These are phyloP conservation scores for Exserohilum turcica DNA, from an alignment of 2,329 filamentous ascomycete genomes.

Conservation along the genomic window DNA sequence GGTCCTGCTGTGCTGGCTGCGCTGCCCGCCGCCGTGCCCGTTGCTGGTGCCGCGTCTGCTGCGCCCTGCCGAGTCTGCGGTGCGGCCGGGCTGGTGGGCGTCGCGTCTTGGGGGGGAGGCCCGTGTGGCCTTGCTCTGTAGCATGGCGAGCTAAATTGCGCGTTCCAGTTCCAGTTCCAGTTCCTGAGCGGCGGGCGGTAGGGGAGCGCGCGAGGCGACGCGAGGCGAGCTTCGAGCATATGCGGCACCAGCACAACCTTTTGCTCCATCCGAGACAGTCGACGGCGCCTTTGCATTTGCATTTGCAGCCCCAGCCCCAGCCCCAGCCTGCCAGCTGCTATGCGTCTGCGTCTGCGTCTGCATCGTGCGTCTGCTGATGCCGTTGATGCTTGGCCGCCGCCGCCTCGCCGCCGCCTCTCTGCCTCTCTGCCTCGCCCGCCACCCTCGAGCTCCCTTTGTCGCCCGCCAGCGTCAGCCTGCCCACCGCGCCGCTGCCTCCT, in stretches of 20 bases:
- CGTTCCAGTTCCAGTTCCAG: slow-evolving; percentile 15
- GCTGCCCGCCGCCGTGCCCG: background rate
- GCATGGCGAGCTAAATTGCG: slow-evolving; percentile 16
- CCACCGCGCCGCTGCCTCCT: slow-evolving; percentile 5
- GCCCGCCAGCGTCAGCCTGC: slow-evolving; percentile 5
- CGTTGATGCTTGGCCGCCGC: background rate
- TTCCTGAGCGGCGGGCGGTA: slow-evolving; percentile 17
- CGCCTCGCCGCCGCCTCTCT: background rate
- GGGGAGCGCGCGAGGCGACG: no score
- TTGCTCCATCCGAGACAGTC: slow-evolving; percentile 7
- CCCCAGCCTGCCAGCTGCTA: background rate
- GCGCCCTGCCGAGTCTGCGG: background rate
- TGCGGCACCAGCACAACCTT: slow-evolving; percentile 8
- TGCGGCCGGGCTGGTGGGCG: background rate
- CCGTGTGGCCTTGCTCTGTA: slow-evolving; percentile 12
- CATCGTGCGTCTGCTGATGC: background rate
- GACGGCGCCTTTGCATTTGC: background rate
- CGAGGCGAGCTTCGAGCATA: no score
- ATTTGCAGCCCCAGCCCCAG: background rate
- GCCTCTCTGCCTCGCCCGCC: background rate
- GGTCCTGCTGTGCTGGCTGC: background rate
- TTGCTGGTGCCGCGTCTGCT: no score
- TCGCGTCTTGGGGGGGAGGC: slow-evolving; percentile 6
- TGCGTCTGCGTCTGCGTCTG: background rate
- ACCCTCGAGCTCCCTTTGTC: no score